Percentiles rank a stretch among this genome's conserved stretches.
Conservation (phyloP, 306 rosid genomes). For the Quercus wislizeni region DNA sequence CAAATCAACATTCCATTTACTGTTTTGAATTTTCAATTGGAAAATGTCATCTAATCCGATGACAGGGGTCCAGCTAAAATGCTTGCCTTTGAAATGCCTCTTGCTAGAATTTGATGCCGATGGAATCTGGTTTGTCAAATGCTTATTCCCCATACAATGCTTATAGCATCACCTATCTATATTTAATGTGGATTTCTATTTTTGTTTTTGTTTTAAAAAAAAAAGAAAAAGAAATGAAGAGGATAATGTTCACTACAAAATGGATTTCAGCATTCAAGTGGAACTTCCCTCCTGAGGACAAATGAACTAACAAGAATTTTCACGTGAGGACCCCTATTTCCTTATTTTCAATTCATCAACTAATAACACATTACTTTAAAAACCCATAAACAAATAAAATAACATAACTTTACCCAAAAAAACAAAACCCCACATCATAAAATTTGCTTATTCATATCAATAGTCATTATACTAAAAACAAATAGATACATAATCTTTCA, state of each 20-base stretch:
- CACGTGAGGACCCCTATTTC: not conserved
- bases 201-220: too few relatives aligned
- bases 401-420: not conserved
- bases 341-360: not conserved
- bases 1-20: not conserved
- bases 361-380: not conserved
- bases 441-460: not conserved
- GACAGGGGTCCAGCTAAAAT: too few relatives aligned
- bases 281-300: not conserved
- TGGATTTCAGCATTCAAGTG: too few relatives aligned
- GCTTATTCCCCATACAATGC: not conserved
- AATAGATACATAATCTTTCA: too few relatives aligned
- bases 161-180: too few relatives aligned
- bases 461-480: too few relatives aligned
- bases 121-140: conserved; percentile 3
- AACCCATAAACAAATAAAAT: not conserved
- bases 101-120: conserved; percentile 24
- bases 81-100: conserved; percentile 4
- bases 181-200: too few relatives aligned
- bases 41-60: not conserved
- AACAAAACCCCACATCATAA: not conserved
- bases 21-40: not conserved
- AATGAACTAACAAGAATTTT: not conserved
- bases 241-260: too few relatives aligned
- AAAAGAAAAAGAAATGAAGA: too few relatives aligned